Conservation (phyloP, 306 rosid species). For the Quercus ilex region DNA sequence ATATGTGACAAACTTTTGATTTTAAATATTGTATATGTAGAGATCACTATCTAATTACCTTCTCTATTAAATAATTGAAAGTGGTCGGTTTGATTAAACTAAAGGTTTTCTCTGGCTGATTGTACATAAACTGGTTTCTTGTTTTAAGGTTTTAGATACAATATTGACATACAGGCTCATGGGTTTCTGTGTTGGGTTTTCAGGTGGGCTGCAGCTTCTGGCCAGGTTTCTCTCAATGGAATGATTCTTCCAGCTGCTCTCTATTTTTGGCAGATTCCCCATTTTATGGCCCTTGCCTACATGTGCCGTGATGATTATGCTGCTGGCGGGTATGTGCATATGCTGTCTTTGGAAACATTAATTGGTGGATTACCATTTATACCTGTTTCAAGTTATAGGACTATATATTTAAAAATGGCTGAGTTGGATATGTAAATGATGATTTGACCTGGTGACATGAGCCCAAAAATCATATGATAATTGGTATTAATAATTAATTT, state of each 20-base stretch:
- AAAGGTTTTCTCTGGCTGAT: not conserved
- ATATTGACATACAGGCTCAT: not conserved
- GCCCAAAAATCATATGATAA: not conserved
- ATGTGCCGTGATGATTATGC: conserved; percentile 90
- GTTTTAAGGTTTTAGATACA: not conserved
- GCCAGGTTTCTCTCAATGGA: conserved; percentile 68
- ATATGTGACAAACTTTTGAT: not conserved
- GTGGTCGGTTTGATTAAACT: not conserved
- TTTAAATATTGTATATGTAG: not conserved
- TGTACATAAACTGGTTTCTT: not conserved
- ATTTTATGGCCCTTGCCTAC: conserved; percentile 98
- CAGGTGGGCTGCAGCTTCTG: conserved; percentile 96
- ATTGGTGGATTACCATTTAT: not conserved
- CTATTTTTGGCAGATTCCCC: conserved; percentile 97
- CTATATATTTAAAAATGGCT: not conserved
- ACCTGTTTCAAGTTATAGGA: not conserved
- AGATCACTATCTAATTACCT: not conserved
- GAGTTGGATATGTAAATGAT: not conserved
- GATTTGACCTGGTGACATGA: not conserved
- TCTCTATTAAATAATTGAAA: not conserved
- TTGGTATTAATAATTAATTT: not conserved
- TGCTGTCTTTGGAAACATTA: conserved; percentile 6
- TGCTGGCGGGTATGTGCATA: conserved; percentile 80
- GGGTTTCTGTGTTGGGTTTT: conserved; percentile 18
- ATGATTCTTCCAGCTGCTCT: conserved; percentile 94